A percentile compares a stretch with the other conserved stretches of the same genome.
Evolutionary conservation across 2,329 filamentous ascomycete species (phyloP).

Genomic region (Microsporum audouinii): DNA sequence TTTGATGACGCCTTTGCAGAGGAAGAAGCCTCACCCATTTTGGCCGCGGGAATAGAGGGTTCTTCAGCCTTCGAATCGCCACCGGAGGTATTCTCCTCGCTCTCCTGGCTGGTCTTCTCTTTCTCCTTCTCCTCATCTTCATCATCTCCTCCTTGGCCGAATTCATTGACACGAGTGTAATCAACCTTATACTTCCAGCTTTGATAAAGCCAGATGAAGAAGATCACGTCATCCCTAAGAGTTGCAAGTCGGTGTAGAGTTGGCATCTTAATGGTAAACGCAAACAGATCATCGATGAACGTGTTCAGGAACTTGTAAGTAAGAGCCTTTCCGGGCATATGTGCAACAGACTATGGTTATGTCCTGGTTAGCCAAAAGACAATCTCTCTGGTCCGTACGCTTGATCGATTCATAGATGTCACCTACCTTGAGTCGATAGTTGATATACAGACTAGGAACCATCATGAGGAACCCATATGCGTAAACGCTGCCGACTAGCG

Average conservation of each 20-base stretch:
- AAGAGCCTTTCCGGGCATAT: constrained; percentile 95
- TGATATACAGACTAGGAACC: constrained; percentile 95
- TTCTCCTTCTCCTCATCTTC: constrained; percentile 50
- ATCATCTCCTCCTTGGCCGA: constrained; percentile 94
- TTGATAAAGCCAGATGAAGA: constrained; percentile 96
- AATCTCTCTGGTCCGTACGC: neutral
- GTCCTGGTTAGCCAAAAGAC: constrained; percentile 6
- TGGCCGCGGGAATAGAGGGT: constrained; percentile 5
- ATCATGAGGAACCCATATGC: constrained; percentile 99
- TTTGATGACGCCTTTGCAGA: constrained; percentile 4
- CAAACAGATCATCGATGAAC: constrained; percentile 97
- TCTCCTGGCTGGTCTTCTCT: constrained; percentile 11
- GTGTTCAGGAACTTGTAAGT: constrained; percentile 98
- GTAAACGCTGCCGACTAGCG: constrained; percentile 89
- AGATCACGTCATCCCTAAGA: constrained; percentile 89
- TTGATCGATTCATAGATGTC: neutral
- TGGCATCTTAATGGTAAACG: constrained; percentile 99
- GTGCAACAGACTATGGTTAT: constrained; percentile 54
- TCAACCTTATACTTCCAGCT: constrained; percentile 85
- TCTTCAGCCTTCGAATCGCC: constrained; percentile 11
- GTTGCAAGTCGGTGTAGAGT: constrained; percentile 84
- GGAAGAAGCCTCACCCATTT: constrained; percentile 3
- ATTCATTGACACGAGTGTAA: constrained; percentile 88
- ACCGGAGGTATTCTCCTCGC: constrained; percentile 6
- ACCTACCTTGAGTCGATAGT: constrained; percentile 79